These are phyloP conservation scores for Lactarius deliciosus DNA, from an alignment of 768 basidiomycete genomes.

Conservation along the genomic window DNA sequence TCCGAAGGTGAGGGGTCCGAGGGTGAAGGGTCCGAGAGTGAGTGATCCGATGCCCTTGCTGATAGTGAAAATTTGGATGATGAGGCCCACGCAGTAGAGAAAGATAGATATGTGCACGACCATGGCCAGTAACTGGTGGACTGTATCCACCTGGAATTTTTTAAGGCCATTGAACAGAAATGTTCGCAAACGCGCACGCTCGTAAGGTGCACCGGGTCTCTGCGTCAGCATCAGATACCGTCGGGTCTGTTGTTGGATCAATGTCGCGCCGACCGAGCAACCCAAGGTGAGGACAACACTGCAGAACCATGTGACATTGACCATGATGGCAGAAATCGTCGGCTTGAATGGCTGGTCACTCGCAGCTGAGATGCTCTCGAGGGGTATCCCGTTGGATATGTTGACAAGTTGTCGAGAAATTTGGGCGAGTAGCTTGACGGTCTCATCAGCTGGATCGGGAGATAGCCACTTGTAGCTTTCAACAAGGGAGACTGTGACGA, in stretches of 20 bases:
- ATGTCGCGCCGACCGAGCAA: slow-evolving; percentile 11
- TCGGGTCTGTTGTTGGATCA: slow-evolving; percentile 13
- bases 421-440: slow-evolving; percentile 1
- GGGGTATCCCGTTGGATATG: not conserved
- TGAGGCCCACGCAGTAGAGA: slow-evolving; percentile 15
- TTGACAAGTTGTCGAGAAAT: not conserved
- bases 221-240: not conserved
- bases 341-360: not conserved
- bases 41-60: not conserved
- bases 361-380: not conserved
- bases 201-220: not conserved
- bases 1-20: no score
- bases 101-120: slow-evolving; percentile 9
- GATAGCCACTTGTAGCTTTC: slow-evolving; percentile 19
- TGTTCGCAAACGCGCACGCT: not conserved
- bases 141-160: not conserved
- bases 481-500: slow-evolving; percentile 11
- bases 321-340: not conserved
- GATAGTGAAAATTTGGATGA: no score
- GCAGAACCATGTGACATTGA: slow-evolving; percentile 22
- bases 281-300: slow-evolving; percentile 11
- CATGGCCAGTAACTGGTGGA: not conserved
- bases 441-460: slow-evolving; percentile 7
- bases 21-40: no score
- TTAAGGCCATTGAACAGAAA: not conserved